Percentiles rank a stretch among this genome's conserved stretches.
These are phyloP conservation scores for Tephrocybe sp. DNA, from an alignment of 768 basidiomycete genomes.

Conservation along the genomic window DNA sequence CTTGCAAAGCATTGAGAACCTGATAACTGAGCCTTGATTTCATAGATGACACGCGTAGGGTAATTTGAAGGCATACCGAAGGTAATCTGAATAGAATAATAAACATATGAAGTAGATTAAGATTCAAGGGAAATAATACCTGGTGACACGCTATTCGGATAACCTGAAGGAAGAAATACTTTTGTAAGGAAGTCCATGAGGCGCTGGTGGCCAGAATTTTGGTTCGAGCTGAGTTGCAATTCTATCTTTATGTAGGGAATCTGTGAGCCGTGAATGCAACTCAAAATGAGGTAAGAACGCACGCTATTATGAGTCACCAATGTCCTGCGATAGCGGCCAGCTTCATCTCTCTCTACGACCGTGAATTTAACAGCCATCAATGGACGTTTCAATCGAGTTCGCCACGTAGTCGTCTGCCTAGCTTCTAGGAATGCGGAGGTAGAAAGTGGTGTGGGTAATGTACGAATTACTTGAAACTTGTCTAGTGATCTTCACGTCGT, in stretches of 20 bases:
- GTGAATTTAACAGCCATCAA: conserved; percentile 1
- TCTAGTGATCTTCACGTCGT: too few relatives aligned
- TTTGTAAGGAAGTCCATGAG: conserved; percentile 31
- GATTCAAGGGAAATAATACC: conserved; percentile 31
- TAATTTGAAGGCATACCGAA: conserved; percentile 35
- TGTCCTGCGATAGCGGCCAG: conserved; percentile 14
- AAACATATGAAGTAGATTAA: not conserved
- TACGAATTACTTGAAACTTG: too few relatives aligned
- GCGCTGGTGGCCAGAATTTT: conserved; percentile 2
- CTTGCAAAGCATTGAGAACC: conserved; percentile 61
- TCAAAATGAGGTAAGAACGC: not conserved
- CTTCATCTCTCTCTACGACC: conserved; percentile 20
- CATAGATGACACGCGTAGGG: not conserved
- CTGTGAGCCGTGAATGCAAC: not conserved
- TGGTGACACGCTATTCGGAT: conserved; percentile 58
- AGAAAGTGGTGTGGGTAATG: too few relatives aligned
- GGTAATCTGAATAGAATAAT: conserved; percentile 41
- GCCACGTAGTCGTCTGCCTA: not conserved
- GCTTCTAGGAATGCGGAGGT: too few relatives aligned
- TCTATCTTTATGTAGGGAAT: conserved; percentile 4
- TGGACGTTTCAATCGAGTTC: not conserved
- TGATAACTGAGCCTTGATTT: conserved; percentile 49
- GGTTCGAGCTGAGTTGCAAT: conserved; percentile 1
- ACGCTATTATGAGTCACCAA: conserved; percentile 12
- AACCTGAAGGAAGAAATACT: conserved; percentile 62